Percentiles rank a stretch among this genome's conserved stretches.
Evolutionary conservation across 208 protist species (phyloP).

Genomic region (Leishmania turanica): DNA sequence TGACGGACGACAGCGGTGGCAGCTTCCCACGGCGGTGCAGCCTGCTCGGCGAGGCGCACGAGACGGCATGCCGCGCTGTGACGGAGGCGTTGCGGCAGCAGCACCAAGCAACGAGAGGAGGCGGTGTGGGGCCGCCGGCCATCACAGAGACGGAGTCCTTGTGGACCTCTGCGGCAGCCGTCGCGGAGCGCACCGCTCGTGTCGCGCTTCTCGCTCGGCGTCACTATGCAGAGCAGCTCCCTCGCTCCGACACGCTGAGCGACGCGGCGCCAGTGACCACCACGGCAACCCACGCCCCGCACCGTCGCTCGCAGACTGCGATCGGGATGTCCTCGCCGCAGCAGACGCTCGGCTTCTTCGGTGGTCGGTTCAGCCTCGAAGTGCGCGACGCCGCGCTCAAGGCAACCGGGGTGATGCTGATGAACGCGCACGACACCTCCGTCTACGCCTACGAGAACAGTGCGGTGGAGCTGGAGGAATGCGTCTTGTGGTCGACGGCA

Average conservation of each 20-base stretch:
- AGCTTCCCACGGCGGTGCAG: conserved; percentile 40
- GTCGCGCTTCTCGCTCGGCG: conserved; percentile 11
- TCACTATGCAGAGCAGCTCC: conserved; percentile 3
- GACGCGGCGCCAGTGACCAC: not conserved
- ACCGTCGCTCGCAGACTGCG: not conserved
- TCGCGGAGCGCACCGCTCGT: conserved; percentile 6
- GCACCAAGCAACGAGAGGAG: not conserved
- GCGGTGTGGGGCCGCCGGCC: not conserved
- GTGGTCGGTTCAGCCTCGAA: conserved; percentile 69
- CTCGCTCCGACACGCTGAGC: conserved; percentile 3
- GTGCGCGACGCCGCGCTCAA: conserved; percentile 53
- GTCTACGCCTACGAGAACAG: conserved; percentile 70
- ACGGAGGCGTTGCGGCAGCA: not conserved
- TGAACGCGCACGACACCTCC: conserved; percentile 53
- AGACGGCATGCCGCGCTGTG: conserved; percentile 17
- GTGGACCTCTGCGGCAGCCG: conserved; percentile 9
- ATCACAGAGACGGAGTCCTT: not conserved
- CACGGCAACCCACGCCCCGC: not conserved
- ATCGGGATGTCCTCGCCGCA: not conserved
- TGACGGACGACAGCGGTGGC: conserved; percentile 46
- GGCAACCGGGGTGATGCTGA: conserved; percentile 43
- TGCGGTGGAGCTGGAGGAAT: conserved; percentile 47
- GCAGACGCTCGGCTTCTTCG: conserved; percentile 39
- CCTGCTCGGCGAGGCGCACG: conserved; percentile 31
- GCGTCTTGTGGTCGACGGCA: conserved; percentile 51